These are phyloP conservation scores for Ascocoryne sarcoides DNA, from an alignment of 2,329 filamentous ascomycete species.

Conservation along the genomic window DNA sequence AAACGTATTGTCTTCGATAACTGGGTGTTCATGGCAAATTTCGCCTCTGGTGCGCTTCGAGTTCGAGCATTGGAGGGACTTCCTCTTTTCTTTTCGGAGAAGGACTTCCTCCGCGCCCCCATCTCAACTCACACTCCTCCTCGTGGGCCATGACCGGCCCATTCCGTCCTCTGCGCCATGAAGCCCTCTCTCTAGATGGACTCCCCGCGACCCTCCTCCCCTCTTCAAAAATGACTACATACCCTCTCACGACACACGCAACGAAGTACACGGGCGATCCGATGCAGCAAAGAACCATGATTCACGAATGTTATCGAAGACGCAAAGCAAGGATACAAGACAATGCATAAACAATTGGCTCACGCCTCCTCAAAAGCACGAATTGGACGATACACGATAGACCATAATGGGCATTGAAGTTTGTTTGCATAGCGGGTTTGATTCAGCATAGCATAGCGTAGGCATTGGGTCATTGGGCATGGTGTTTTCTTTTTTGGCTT, in stretches of 20 bases:
- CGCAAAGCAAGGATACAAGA: conserved; percentile 20
- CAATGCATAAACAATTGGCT: conserved; percentile 5
- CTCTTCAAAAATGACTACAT: conserved; percentile 4
- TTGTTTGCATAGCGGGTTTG: conserved; percentile 24
- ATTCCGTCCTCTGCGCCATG: conserved; percentile 22
- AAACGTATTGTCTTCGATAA: conserved; percentile 30
- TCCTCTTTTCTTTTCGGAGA: conserved; percentile 27
- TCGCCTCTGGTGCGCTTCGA: conserved; percentile 25
- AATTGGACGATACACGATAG: conserved; percentile 5
- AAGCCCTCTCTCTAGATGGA: conserved; percentile 4
- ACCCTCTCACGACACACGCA: conserved; percentile 11
- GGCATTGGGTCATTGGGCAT: conserved; percentile 20
- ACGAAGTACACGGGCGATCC: conserved; percentile 19
- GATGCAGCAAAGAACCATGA: conserved; percentile 18
- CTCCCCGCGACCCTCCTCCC: conserved; percentile 4
- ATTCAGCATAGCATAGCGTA: conserved; percentile 20
- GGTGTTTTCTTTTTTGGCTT: conserved; percentile 10
- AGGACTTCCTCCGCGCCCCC: conserved; percentile 24
- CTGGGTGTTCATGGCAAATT: conserved; percentile 27
- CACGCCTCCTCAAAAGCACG: conserved; percentile 13
- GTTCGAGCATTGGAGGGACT: conserved; percentile 25
- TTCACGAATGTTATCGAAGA: conserved; percentile 27
- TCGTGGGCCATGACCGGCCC: conserved; percentile 25
- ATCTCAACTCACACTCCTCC: conserved; percentile 26
- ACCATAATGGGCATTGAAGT: conserved; percentile 14